Conservation (phyloP, 2,329 filamentous ascomycete genomes). For the Neonectria hederae region DNA sequence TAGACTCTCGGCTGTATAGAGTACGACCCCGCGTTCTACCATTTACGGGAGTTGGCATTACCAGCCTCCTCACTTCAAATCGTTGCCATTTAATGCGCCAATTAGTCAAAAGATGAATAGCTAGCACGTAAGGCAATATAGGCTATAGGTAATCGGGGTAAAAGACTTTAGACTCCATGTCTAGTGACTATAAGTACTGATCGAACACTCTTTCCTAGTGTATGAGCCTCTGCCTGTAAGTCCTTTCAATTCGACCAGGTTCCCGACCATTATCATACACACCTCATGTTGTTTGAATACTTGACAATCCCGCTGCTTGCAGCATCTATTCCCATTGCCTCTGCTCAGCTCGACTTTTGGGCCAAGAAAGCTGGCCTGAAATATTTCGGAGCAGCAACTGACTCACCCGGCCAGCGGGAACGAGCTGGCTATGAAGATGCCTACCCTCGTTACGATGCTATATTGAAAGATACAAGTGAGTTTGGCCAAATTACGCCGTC, state of each 20-base stretch:
- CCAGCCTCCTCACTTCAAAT: neutral
- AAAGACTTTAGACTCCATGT: neutral
- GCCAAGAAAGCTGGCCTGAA: conserved; percentile 5
- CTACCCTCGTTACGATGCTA: conserved; percentile 4
- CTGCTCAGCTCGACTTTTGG: conserved; percentile 4
- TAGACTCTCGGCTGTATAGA: neutral
- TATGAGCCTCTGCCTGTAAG: neutral
- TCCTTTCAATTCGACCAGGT: neutral
- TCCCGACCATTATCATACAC: neutral
- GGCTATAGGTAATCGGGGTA: neutral
- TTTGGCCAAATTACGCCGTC: conserved; percentile 4
- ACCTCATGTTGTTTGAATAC: neutral
- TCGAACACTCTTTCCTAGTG: neutral
- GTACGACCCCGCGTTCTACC: neutral
- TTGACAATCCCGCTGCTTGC: neutral
- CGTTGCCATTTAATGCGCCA: neutral
- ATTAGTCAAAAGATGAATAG: neutral
- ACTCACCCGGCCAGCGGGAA: conserved; percentile 8
- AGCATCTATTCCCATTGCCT: neutral
- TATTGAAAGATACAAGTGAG: neutral
- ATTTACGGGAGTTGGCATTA: neutral
- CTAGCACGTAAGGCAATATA: neutral
- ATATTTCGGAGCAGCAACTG: conserved; percentile 10
- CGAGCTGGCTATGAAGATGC: neutral
- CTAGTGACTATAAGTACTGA: neutral